A percentile compares a stretch with the other conserved stretches of the same genome.
Evolutionary conservation across 768 basidiomycete species (phyloP).

Genomic region (Suillus bovinus): DNA sequence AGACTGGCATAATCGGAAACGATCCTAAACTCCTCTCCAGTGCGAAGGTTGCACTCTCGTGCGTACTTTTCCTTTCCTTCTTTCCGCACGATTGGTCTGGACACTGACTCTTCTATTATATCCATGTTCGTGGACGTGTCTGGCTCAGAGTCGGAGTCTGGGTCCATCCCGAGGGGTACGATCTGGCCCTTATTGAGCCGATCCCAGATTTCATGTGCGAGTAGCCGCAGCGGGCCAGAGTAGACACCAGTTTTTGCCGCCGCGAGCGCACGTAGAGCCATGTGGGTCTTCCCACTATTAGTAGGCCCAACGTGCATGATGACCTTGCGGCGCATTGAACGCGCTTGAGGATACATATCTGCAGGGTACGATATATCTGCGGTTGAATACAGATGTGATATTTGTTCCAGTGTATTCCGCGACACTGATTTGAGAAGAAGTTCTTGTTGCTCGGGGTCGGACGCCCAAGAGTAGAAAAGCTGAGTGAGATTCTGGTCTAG

Average conservation of each 20-base stretch:
- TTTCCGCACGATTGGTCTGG: conserved; percentile 31
- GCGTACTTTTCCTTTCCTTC: conserved; percentile 49
- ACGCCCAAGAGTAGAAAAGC: conserved; percentile 59
- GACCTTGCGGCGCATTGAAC: conserved; percentile 68
- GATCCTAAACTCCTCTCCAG: conserved; percentile 86
- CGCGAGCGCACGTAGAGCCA: conserved; percentile 86
- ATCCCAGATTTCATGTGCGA: conserved; percentile 94
- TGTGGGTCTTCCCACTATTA: conserved; percentile 96
- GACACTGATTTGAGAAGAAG: conserved; percentile 30
- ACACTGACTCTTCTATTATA: conserved; percentile 21
- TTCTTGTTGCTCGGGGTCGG: conserved; percentile 31
- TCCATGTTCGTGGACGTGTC: conserved; percentile 38
- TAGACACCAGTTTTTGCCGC: conserved; percentile 75
- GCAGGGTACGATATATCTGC: conserved; percentile 48
- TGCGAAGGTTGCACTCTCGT: conserved; percentile 80
- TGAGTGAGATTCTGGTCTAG: conserved; percentile 53
- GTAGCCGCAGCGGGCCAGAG: conserved; percentile 87
- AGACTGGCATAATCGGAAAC: conserved; percentile 58
- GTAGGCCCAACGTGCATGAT: conserved; percentile 98
- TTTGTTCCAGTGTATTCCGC: conserved; percentile 34
- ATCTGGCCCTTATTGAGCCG: conserved; percentile 90
- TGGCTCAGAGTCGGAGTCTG: conserved; percentile 38
- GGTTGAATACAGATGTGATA: conserved; percentile 39
- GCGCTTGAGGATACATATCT: conserved; percentile 51
- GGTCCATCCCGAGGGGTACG: conserved; percentile 63